Evolutionary conservation across 2,329 filamentous ascomycete species (phyloP).

Genomic region (Penicillium occitanis): DNA sequence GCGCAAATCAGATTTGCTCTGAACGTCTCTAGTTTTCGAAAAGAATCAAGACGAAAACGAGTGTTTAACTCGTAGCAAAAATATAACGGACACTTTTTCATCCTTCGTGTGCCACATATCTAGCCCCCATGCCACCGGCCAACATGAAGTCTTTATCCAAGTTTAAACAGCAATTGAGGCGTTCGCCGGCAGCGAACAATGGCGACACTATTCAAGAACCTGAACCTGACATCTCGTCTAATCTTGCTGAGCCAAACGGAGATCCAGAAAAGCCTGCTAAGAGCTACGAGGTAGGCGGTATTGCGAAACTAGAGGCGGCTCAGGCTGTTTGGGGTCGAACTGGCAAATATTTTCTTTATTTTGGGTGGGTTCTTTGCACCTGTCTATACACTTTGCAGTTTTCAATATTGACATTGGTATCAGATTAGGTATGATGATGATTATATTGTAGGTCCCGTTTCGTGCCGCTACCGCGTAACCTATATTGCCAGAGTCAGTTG

Average conservation of each 20-base stretch:
- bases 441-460: slow-evolving; percentile 35
- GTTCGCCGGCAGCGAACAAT: background rate
- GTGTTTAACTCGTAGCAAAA: background rate
- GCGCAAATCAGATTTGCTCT: background rate
- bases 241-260: background rate
- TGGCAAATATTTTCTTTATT: slow-evolving; percentile 32
- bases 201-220: background rate
- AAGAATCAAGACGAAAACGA: background rate
- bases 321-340: slow-evolving; percentile 33
- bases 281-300: slow-evolving; percentile 24
- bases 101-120: background rate
- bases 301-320: slow-evolving; percentile 32
- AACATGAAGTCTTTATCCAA: background rate
- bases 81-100: background rate
- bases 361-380: slow-evolving; percentile 25
- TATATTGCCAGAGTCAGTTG: background rate
- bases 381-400: background rate
- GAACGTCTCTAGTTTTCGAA: background rate
- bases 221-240: background rate
- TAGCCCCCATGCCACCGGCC: background rate
- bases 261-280: slow-evolving; percentile 10
- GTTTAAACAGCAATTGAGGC: background rate
- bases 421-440: slow-evolving; percentile 34
- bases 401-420: background rate
- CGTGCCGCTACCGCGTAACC: slow-evolving; percentile 37